These are phyloP conservation scores for Farysia itapuensis DNA, from an alignment of 1,284 basidiomycete genomes.

Conservation along the genomic window DNA sequence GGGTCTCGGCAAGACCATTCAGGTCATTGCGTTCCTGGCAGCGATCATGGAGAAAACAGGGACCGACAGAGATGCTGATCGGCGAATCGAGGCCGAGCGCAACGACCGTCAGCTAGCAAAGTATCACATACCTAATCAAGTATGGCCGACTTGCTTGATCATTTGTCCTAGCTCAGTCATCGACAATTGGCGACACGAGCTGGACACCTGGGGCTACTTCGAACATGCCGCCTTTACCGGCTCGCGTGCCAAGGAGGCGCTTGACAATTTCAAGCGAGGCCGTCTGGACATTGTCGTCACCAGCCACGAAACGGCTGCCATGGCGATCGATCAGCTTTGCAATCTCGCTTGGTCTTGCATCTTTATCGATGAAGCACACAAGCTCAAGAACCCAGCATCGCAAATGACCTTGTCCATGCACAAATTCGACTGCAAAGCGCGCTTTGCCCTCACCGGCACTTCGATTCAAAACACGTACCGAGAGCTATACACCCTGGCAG, in stretches of 20 bases:
- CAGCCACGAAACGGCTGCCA: slow-evolving; percentile 18
- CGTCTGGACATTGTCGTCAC: slow-evolving; percentile 67
- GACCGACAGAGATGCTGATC: slow-evolving; percentile 66
- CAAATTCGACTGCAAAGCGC: slow-evolving; percentile 67
- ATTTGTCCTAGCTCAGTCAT: slow-evolving; percentile 77
- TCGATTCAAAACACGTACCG: slow-evolving; percentile 82
- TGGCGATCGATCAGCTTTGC: slow-evolving; percentile 74
- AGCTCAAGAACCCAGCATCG: slow-evolving; percentile 72
- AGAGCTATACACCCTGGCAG: slow-evolving; percentile 71
- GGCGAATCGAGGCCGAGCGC: slow-evolving; percentile 64
- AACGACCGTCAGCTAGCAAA: slow-evolving; percentile 11
- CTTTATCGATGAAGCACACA: slow-evolving; percentile 79
- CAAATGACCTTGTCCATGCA: slow-evolving; percentile 69
- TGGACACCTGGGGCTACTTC: slow-evolving; percentile 67
- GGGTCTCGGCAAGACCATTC: slow-evolving; percentile 76
- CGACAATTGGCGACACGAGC: slow-evolving; percentile 78
- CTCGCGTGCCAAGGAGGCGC: slow-evolving; percentile 5
- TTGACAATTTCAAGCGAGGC: slow-evolving; percentile 67
- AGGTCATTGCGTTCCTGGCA: slow-evolving; percentile 79
- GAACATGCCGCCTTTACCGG: slow-evolving; percentile 26
- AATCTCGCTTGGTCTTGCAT: slow-evolving; percentile 62
- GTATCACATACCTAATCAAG: slow-evolving; percentile 21
- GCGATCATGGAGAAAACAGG: slow-evolving; percentile 81
- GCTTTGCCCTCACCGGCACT: slow-evolving; percentile 78
- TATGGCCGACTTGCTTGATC: slow-evolving; percentile 73